Percentiles rank a stretch among this genome's conserved stretches.
Evolutionary conservation across 2,329 filamentous ascomycete genomes (phyloP).

Genomic region (Cladophialophora chaetospira): DNA sequence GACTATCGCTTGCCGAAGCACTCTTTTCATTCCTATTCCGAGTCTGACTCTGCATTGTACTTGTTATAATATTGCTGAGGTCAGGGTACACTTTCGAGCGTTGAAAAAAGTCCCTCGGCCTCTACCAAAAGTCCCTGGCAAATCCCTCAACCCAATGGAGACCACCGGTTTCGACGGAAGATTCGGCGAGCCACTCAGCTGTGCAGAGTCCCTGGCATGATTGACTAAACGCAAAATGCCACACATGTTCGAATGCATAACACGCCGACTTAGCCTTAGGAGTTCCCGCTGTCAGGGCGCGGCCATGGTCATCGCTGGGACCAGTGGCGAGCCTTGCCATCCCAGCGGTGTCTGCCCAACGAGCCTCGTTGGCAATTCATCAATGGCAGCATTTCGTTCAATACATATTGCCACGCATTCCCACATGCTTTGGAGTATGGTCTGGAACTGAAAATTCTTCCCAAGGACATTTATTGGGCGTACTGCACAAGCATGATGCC

Average conservation of each 20-base stretch:
- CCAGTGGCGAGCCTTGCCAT: constrained; percentile 24
- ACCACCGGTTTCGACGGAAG: background rate
- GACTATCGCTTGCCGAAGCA: background rate
- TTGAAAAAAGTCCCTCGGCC: constrained; percentile 5
- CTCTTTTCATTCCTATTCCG: background rate
- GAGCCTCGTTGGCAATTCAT: constrained; percentile 28
- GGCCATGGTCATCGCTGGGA: constrained; percentile 1
- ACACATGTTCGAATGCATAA: constrained; percentile 13
- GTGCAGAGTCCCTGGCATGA: constrained; percentile 23
- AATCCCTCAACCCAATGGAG: constrained; percentile 3
- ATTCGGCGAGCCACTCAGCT: constrained; percentile 19
- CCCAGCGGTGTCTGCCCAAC: constrained; percentile 26
- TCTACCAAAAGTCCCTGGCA: constrained; percentile 9
- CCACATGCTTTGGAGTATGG: background rate
- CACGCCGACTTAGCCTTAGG: background rate
- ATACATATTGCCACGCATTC: constrained; percentile 10
- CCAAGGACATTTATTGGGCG: background rate
- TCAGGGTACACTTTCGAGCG: background rate
- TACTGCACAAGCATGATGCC: background rate
- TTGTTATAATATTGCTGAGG: constrained; percentile 8
- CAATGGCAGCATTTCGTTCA: constrained; percentile 17
- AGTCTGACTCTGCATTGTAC: constrained; percentile 11
- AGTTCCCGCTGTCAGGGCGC: constrained; percentile 10
- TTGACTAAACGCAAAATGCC: constrained; percentile 11
- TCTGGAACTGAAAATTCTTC: background rate